Conservation (phyloP, 2,329 filamentous ascomycete species). For the Lasiodiplodia gonubiensis region DNA sequence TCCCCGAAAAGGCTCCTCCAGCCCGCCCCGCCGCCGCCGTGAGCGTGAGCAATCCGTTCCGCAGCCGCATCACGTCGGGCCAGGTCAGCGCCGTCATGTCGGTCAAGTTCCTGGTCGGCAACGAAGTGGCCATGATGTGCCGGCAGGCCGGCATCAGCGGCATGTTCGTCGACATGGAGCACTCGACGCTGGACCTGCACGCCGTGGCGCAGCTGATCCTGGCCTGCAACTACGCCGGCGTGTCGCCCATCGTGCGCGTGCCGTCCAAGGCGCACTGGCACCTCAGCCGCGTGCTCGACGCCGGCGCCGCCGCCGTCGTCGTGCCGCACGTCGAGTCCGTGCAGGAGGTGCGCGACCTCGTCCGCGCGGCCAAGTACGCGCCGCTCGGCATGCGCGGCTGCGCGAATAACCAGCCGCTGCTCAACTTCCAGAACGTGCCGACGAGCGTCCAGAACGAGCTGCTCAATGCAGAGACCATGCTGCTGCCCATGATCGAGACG, state of each 20-base stretch:
- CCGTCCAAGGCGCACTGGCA: slow-evolving; percentile 49
- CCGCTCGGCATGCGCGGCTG: slow-evolving; percentile 46
- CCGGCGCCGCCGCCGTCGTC: slow-evolving; percentile 50
- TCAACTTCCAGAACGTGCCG: slow-evolving; percentile 45
- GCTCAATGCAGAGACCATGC: slow-evolving; percentile 45
- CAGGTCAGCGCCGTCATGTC: slow-evolving; percentile 2
- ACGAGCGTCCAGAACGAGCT: slow-evolving; percentile 45
- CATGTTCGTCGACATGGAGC: slow-evolving; percentile 55
- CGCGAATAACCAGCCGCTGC: slow-evolving; percentile 45
- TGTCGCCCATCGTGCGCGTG: slow-evolving; percentile 51
- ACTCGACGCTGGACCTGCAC: slow-evolving; percentile 48
- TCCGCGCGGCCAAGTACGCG: slow-evolving; percentile 47
- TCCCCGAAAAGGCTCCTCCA: not conserved
- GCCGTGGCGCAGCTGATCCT: slow-evolving; percentile 47
- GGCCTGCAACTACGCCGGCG: slow-evolving; percentile 47
- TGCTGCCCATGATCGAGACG: slow-evolving; percentile 55
- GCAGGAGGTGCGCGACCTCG: slow-evolving; percentile 46
- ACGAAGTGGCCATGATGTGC: slow-evolving; percentile 11
- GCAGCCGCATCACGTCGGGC: not conserved
- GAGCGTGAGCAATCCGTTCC: slow-evolving; percentile 1
- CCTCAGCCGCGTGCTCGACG: slow-evolving; percentile 49
- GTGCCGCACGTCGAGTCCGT: slow-evolving; percentile 50
- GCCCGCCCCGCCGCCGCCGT: not conserved
- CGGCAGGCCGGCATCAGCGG: slow-evolving; percentile 47
- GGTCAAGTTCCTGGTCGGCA: slow-evolving; percentile 1